phyloP scores from a whole-genome alignment of 345 rosid genomes.

The Eucalyptus globulus region DNA sequence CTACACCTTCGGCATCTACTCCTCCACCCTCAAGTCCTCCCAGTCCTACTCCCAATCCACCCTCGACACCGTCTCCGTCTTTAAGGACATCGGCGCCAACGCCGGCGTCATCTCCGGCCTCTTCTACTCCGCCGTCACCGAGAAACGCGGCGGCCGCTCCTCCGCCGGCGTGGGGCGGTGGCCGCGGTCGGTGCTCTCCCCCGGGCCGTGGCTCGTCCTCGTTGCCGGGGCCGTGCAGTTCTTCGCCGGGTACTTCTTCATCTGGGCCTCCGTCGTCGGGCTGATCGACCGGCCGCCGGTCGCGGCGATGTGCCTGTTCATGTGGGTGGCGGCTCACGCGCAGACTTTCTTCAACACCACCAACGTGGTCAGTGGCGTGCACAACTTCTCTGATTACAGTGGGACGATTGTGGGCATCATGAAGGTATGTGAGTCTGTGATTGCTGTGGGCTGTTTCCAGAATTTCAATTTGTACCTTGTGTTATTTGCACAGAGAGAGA shows the following conservation, averaged over 20 bases:
- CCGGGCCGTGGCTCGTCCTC: conserved; percentile 75
- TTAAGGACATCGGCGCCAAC: conserved; percentile 93
- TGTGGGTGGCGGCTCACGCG: conserved; percentile 62
- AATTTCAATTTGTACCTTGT: not conserved
- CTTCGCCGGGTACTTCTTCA: conserved; percentile 65
- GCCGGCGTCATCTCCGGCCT: conserved; percentile 73
- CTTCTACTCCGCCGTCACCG: conserved; percentile 44
- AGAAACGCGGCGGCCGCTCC: not conserved
- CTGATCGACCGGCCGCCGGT: conserved; percentile 51
- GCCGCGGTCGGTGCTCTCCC: not conserved
- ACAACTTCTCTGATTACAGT: conserved; percentile 53
- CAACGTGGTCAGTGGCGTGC: conserved; percentile 64
- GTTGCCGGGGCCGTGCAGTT: conserved; percentile 53
- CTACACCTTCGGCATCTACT: conserved; percentile 80
- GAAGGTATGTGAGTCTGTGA: conserved; percentile 33
- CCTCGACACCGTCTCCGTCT: conserved; percentile 93
- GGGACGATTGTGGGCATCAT: conserved; percentile 85
- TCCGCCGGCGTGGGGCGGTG: too few species aligned
- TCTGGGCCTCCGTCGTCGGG: conserved; percentile 81
- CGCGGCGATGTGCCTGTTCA: conserved; percentile 61
- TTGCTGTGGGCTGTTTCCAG: not conserved
- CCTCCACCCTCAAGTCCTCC: conserved; percentile 56
- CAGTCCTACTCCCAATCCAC: conserved; percentile 85
- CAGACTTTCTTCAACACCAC: conserved; percentile 71
- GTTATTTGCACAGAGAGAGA: not conserved